Percentiles rank a stretch among this genome's conserved stretches.
phyloP scores from a whole-genome alignment of 2,329 filamentous ascomycete genomes.

The Pyricularia pennisetigena region DNA sequence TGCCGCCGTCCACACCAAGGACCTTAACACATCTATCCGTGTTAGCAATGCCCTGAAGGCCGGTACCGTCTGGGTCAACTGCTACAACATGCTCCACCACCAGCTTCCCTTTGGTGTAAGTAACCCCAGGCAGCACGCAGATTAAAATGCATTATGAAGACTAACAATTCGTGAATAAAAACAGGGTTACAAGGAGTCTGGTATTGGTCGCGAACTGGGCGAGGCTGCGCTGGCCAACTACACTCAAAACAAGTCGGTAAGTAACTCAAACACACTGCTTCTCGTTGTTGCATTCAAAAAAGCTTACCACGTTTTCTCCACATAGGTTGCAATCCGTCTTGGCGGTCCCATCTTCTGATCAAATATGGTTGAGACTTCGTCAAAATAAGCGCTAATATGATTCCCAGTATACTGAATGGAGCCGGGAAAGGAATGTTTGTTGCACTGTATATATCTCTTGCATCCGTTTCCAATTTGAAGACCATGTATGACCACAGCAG shows the following conservation, averaged over 20 bases:
- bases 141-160: neutral
- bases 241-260: conserved; percentile 57
- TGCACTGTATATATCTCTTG: neutral
- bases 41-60: conserved; percentile 68
- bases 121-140: neutral
- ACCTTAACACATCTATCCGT: conserved; percentile 73
- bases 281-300: neutral
- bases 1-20: conserved; percentile 71
- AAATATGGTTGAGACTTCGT: neutral
- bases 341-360: conserved; percentile 29
- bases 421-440: neutral
- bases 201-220: conserved; percentile 68
- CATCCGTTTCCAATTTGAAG: neutral
- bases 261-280: neutral
- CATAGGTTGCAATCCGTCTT: conserved; percentile 1
- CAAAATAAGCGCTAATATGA: neutral
- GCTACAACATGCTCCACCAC: conserved; percentile 41
- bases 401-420: neutral
- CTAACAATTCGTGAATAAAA: conserved; percentile 11
- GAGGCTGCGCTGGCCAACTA: conserved; percentile 59
- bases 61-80: conserved; percentile 53
- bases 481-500: neutral
- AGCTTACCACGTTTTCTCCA: neutral
- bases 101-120: conserved; percentile 46
- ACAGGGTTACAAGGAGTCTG: conserved; percentile 75